Evolutionary conservation across 1,284 basidiomycete genomes (phyloP), one percentile per base, ranked within the genome.

Genomic region (Sanguinoderma infundibulare): DNA sequence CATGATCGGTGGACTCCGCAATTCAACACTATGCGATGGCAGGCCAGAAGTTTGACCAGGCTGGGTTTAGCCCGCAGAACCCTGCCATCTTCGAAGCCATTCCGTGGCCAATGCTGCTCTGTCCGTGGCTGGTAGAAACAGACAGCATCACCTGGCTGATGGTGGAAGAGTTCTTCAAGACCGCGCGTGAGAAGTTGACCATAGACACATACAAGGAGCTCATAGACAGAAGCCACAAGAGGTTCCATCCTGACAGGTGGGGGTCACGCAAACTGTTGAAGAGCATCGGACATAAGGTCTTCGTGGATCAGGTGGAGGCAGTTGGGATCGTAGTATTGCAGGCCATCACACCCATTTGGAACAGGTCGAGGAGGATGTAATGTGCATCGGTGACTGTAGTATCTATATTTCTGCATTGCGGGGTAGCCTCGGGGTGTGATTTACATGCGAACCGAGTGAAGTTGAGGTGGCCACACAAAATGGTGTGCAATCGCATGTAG

Each of bases 171-270:
- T 36, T 36, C 17, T 36, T 36, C 35, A 36, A 36, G 35, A 36
- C 10, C 12, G 35, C 35, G 10, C 9, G 17, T 15, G 35, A 10
- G 10, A 79, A 80, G 51, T 79, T 90, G 79, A 78, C 82, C 22
- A 56, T 72, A 26, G 81, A 86, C 67, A 87, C 89, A 52, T 91
- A 83, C 73, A 84, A 80, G 67, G 72, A 69, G 1, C 80, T 92
- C 53, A 79, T 92, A 5, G 84, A 87, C 74, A 85, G 84, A 69
- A 88, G 86, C 63, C 85, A 89, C 62, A 81, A 83, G 47, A 79
- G 89, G 35, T 88, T 89, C 69, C 87, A 89, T 67, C 86, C 87
- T 0, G 87, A 89, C 70, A 74, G 86, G 54, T 89, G 87, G 87
- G 74, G 81, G 49, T 81, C 82, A 49, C 75, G 86, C 76, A 10